phyloP scores from a whole-genome alignment of 1,284 basidiomycete genomes.

The Leccinum angustisporum region DNA sequence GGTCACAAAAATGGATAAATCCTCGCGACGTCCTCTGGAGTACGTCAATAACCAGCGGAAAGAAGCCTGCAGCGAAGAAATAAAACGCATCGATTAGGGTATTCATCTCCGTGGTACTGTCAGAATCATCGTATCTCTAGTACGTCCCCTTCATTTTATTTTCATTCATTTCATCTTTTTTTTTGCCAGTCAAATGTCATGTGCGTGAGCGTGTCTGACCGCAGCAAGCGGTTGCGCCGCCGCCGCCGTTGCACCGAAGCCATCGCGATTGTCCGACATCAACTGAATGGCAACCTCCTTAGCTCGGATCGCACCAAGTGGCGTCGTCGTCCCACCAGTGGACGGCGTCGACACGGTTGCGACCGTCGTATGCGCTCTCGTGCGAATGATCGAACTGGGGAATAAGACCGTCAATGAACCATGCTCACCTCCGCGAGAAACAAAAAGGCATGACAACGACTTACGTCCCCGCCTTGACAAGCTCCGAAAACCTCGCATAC shows the following conservation, averaged over 20 bases:
- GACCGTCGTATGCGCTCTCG: slow-evolving; percentile 34
- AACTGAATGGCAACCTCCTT: slow-evolving; percentile 27
- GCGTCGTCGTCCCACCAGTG: slow-evolving; percentile 18
- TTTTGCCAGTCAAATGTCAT: slow-evolving; percentile 1
- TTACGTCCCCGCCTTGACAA: slow-evolving; percentile 47
- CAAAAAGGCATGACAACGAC: slow-evolving; percentile 20
- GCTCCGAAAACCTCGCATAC: slow-evolving; percentile 41
- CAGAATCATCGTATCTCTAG: slow-evolving; percentile 2
- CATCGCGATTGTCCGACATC: slow-evolving; percentile 11
- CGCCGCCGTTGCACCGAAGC: neutral
- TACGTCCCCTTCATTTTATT: neutral
- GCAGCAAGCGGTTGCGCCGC: neutral
- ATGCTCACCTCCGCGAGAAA: slow-evolving; percentile 4
- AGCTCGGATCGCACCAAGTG: slow-evolving; percentile 25
- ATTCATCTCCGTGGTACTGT: neutral
- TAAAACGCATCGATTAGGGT: neutral
- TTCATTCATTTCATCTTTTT: neutral
- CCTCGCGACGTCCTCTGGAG: too few species aligned
- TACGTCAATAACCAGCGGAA: too few species aligned
- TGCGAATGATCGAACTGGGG: slow-evolving; percentile 29
- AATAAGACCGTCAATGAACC: slow-evolving; percentile 7
- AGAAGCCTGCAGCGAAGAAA: too few species aligned
- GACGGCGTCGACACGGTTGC: slow-evolving; percentile 16
- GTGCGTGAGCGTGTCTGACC: neutral
- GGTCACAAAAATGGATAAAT: too few species aligned